Base-by-base conservation (phyloP, 2,329 filamentous ascomycete genomes). In the Alternaria triticina region DNA sequence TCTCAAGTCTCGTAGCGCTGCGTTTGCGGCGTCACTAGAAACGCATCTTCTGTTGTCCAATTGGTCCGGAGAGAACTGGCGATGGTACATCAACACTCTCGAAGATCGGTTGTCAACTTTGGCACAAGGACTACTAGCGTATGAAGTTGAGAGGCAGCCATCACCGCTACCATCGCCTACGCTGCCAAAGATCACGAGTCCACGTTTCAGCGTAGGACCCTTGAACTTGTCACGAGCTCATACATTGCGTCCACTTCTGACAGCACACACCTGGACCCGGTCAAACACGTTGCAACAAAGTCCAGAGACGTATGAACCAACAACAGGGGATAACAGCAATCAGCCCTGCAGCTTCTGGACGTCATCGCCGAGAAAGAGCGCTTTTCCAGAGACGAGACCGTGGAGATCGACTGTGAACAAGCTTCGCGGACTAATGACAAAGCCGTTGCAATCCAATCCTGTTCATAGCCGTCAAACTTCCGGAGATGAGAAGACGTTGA, bases 51-150 rank as follows among this genome's bases (percentile, higher is more conserved):
- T 82, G 1, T 45, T 80, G 6, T 76, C 71, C 54, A 63, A 73
- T 22, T 83, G 81, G 81, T 74, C 79, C 3, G 70, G 65, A 4
- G 81, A 83, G 56, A 75, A 82, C 20, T 83, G 82, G 82, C 75
- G 80, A 3, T 81, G 79, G 78, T 83, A 81, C 63, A 74, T 83
- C 10, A 79, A 78, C 25, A 71, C 70, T 44, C 65, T 83, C 0
- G 80, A 83, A 59, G 57, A 76, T 5, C 13, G 64, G n/a, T 40
- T 80, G 17, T 75, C 77, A 28, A 28, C 52, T 10, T 54, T 68
- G 5, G 71, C 73, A 13, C 50, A 68, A 25, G 52, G 52, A 17
- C 64, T 56, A 5, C 25, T 69, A 4, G 47, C 59, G 3, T 51
- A 55, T 5, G 57, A 59, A 11, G 55, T 71, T 0, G 67, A 73